Percentiles rank a stretch among this genome's conserved stretches.
These are phyloP conservation scores for Podila clonocystis DNA, from an alignment of 192 early-diverging fungal species.

Conservation along the genomic window DNA sequence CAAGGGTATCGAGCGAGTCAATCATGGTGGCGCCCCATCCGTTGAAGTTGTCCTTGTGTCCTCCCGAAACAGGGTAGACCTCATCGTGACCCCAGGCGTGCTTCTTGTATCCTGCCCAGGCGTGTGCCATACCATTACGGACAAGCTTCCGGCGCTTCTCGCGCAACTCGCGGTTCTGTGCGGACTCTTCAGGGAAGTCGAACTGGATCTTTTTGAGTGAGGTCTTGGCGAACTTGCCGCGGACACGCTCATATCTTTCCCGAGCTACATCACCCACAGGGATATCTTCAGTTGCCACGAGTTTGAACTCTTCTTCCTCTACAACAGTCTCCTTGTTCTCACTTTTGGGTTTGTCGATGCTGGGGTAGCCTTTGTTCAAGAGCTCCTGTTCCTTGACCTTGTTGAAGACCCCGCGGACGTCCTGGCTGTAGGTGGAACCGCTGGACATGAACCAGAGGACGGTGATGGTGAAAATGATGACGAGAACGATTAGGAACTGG, in stretches of 20 bases:
- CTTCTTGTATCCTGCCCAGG: conserved; percentile 81
- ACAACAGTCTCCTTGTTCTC: neutral
- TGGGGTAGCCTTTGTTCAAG: neutral
- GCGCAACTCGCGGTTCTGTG: conserved; percentile 16
- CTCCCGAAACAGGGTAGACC: conserved; percentile 52
- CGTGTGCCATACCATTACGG: conserved; percentile 68
- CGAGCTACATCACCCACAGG: neutral
- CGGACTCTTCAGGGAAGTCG: conserved; percentile 23
- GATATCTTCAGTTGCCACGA: no score
- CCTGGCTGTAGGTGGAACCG: neutral
- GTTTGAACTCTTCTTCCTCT: no score
- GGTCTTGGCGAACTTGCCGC: conserved; percentile 20
- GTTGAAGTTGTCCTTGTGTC: conserved; percentile 50
- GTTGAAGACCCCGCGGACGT: neutral
- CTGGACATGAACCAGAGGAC: conserved; percentile 23
- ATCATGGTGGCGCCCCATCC: conserved; percentile 82
- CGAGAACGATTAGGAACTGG: conserved; percentile 29
- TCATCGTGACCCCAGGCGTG: conserved; percentile 88
- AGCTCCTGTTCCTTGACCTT: neutral
- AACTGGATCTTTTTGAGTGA: conserved; percentile 41
- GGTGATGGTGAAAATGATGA: conserved; percentile 16
- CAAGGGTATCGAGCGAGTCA: conserved; percentile 89
- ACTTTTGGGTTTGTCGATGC: neutral
- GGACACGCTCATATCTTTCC: conserved; percentile 33
- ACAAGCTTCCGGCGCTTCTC: conserved; percentile 58